A percentile compares a stretch with the other conserved stretches of the same genome.
These are phyloP conservation scores for Camellia lanceoleosa DNA, from an alignment of 148 eudicot species.

Conservation along the genomic window DNA sequence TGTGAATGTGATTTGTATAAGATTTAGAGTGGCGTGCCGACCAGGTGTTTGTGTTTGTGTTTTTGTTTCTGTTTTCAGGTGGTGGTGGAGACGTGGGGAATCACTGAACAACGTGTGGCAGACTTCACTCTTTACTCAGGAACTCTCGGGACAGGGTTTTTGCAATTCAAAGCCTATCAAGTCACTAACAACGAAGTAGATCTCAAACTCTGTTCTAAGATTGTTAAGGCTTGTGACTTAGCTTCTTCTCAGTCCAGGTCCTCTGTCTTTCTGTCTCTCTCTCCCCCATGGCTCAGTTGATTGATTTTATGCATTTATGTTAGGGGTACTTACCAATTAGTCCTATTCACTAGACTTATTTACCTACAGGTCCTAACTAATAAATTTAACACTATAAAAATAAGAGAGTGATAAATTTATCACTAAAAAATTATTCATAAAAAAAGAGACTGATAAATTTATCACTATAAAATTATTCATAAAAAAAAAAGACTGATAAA, in stretches of 20 bases:
- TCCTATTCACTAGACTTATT: too few relatives aligned
- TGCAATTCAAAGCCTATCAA: constrained; percentile 47
- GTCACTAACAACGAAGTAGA: constrained; percentile 41
- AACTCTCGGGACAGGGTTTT: constrained; percentile 60
- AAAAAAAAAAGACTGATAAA: too few relatives aligned
- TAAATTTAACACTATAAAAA: too few relatives aligned
- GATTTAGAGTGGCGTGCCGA: background rate
- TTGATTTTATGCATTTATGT: background rate
- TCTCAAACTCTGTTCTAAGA: constrained; percentile 46
- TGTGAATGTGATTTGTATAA: background rate
- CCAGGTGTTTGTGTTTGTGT: background rate
- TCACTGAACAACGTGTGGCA: constrained; percentile 23
- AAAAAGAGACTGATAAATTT: too few relatives aligned
- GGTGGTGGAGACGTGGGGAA: constrained; percentile 53
- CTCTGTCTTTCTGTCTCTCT: background rate
- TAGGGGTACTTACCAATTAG: too few relatives aligned
- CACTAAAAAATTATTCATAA: too few relatives aligned
- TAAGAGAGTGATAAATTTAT: too few relatives aligned
- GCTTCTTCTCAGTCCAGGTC: constrained; percentile 40
- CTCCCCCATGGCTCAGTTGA: background rate
- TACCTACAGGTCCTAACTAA: too few relatives aligned
- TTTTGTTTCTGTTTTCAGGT: constrained; percentile 25
- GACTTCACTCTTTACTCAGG: constrained; percentile 54
- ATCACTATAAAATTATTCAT: too few relatives aligned
- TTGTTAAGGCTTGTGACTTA: constrained; percentile 63